Evolutionary conservation across 768 basidiomycete species (phyloP), one percentile per base, ranked within the genome.

Genomic region (Tulasnella sp.): DNA sequence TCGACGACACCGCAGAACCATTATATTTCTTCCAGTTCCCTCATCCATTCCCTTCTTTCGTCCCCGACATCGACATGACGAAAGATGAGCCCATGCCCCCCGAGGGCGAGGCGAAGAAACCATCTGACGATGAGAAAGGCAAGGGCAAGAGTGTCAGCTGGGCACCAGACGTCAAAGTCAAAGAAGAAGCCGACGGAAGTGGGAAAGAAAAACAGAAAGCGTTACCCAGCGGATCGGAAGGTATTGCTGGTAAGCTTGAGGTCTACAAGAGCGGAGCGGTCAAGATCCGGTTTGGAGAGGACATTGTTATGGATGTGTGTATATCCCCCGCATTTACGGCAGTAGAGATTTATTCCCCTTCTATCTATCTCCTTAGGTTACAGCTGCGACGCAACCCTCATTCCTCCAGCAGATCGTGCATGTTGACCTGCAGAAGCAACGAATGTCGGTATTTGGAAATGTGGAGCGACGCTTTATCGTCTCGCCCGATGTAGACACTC

Each of bases 21-120:
- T 85, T 97, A 4, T 97, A 93, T 82, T 91, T 95, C 81, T 96
- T 97, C 85, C 95, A 96, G 82, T 97, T 97, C 81, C 96, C 96
- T 0, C 83, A 86, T 11, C 93, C 94, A 0, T 96, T 98, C 84
- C 95, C 95, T 0, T 87, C 86, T 5, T 96, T 96, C 84, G 78
- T 85, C 2, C 85, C 88, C 9, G 80, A 83, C 10, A 79, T 84
- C 26, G 81, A 77, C 20, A 73, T 48, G 29, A 75, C 81, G 23
- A 85, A 86, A 70, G 82, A 86, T 57, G 85, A 84, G 20, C 85
- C 86, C 75, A 81, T 76, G n/a, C 79, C 91, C 80, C 83, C 86
- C 5, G 86, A 88, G 7, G 85, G 84, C 46, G 84, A 81, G 23
- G 26, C 39, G 81, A 71, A 83, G 4, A 71, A 83, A 37, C 81